Percentiles rank a stretch among this genome's conserved stretches.
Conservation (phyloP, 805 yeast genomes). For the Yarrowia sp. region DNA sequence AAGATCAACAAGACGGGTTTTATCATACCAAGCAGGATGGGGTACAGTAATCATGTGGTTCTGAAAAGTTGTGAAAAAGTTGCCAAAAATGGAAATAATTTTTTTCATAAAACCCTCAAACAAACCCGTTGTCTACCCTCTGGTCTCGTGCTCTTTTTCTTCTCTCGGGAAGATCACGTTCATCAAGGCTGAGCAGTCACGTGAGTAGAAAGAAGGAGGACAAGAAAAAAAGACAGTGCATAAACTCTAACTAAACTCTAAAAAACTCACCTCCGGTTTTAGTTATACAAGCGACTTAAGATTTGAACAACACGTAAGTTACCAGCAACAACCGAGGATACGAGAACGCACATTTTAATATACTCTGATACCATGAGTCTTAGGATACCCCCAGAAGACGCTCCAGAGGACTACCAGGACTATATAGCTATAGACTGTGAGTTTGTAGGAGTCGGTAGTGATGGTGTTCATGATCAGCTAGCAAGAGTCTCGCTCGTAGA, state of each 20-base stretch:
- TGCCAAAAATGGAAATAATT: too few relatives aligned
- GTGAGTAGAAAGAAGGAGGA: not conserved
- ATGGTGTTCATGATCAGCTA: slow-evolving; percentile 63
- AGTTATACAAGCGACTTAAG: slow-evolving; percentile 1
- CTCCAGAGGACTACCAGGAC: slow-evolving; percentile 36
- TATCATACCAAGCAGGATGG: too few relatives aligned
- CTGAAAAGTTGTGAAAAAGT: too few relatives aligned
- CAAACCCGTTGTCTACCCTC: too few relatives aligned
- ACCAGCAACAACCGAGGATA: too few relatives aligned
- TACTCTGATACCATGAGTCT: slow-evolving; percentile 17
- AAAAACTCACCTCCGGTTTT: not conserved
- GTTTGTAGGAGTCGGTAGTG: slow-evolving; percentile 85
- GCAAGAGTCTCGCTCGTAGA: slow-evolving; percentile 89
- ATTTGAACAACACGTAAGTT: too few relatives aligned
- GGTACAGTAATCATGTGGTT: too few relatives aligned
- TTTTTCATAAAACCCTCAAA: too few relatives aligned
- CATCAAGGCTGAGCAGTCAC: slow-evolving; percentile 2
- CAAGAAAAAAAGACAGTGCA: too few relatives aligned
- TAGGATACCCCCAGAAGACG: not conserved
- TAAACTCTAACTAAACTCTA: not conserved
- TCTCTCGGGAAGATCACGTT: not conserved
- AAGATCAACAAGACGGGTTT: too few relatives aligned
- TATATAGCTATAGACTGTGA: slow-evolving; percentile 88
- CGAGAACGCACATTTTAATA: not conserved
- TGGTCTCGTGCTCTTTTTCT: not conserved